Percentiles rank a stretch among this genome's conserved stretches.
These are phyloP conservation scores for Cyclospora cayetanensis DNA, from an alignment of 169 alveolate species.

Conservation along the genomic window DNA sequence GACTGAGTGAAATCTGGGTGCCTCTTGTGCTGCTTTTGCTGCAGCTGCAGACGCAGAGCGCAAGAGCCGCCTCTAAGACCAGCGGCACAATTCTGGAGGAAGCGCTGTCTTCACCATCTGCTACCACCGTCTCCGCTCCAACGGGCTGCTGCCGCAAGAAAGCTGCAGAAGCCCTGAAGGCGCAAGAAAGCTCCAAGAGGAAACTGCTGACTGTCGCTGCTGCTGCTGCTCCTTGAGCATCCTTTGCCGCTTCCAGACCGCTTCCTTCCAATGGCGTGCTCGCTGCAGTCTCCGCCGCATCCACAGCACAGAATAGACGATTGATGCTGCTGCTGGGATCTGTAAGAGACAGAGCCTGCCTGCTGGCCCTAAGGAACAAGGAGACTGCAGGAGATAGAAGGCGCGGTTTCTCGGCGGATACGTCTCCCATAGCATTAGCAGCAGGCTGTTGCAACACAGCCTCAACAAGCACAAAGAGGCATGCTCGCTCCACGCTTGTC, in stretches of 20 bases:
- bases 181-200: constrained; percentile 24
- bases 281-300: constrained; percentile 2
- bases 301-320: neutral
- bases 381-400: constrained; percentile 9
- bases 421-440: neutral
- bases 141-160: constrained; percentile 52
- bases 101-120: neutral
- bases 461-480: constrained; percentile 45
- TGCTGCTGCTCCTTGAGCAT: constrained; percentile 7
- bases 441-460: constrained; percentile 34
- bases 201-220: neutral
- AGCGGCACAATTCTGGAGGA: neutral
- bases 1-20: neutral
- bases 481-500: constrained; percentile 7
- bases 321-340: constrained; percentile 29
- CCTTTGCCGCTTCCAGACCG: neutral
- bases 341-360: neutral
- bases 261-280: neutral
- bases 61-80: neutral
- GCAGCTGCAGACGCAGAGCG: constrained; percentile 34
- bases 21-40: neutral
- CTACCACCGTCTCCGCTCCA: neutral
- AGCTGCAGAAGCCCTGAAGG: constrained; percentile 46
- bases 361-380: neutral
- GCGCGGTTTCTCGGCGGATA: neutral